Percentiles rank a stretch among this genome's conserved stretches.
phyloP scores from a whole-genome alignment of 1,284 basidiomycete genomes.

The Afroboletus lepidellus region DNA sequence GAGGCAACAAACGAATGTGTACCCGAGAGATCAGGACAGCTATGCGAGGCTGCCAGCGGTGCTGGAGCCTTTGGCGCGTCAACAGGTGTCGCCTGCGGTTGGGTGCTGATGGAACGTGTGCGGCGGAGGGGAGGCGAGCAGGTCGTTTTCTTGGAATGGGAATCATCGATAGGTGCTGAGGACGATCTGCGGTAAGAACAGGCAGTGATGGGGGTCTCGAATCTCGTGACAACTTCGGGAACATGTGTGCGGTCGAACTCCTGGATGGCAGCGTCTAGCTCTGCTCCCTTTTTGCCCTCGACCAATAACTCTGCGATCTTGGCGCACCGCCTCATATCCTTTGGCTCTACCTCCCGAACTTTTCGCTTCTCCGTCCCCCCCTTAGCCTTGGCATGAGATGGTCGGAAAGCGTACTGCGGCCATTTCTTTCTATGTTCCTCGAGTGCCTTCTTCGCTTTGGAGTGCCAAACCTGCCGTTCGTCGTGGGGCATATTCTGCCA shows the following conservation, averaged over 20 bases:
- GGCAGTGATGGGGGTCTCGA: constrained; percentile 70
- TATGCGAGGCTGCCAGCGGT: constrained; percentile 20
- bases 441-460: constrained; percentile 59
- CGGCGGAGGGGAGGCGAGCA: constrained; percentile 12
- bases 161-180: constrained; percentile 41
- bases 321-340: constrained; percentile 66
- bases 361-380: constrained; percentile 55
- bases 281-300: constrained; percentile 68
- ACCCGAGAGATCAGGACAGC: constrained; percentile 30
- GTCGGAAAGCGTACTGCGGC: constrained; percentile 71
- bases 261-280: constrained; percentile 67
- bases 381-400: constrained; percentile 50
- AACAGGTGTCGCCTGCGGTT: constrained; percentile 13
- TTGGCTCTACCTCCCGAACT: constrained; percentile 64
- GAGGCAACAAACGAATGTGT: constrained; percentile 28
- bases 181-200: constrained; percentile 53
- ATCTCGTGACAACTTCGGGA: constrained; percentile 62
- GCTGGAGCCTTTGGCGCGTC: constrained; percentile 5
- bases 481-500: constrained; percentile 70
- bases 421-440: constrained; percentile 68
- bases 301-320: constrained; percentile 79
- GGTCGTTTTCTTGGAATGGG: constrained; percentile 11
- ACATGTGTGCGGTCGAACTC: constrained; percentile 71
- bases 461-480: constrained; percentile 70
- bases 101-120: constrained; percentile 28